Evolutionary conservation across 352 stramenopile species (phyloP), one percentile per base, ranked within the genome.

Genomic region (Phytopythium chamaehyphon): DNA sequence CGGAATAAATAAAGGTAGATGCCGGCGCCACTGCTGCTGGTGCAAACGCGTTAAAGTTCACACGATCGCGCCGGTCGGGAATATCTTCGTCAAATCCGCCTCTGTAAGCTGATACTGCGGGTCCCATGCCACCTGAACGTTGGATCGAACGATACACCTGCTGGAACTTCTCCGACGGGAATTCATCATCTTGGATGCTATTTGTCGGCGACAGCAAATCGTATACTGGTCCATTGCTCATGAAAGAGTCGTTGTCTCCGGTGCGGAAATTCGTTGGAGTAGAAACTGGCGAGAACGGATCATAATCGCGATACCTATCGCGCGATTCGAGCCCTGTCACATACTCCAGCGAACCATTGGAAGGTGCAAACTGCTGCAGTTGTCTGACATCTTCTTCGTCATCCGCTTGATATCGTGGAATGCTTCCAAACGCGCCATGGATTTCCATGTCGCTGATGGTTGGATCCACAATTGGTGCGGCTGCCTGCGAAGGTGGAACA

Each of bases 1-100:
- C 66, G 0, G 76, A 71, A 54, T 87, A 92, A 24, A 68, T 57
- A 62, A 92, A 90, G 11, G 57, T 62, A 21, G 73, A 80, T 10
- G 14, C 24, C n/a, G 73, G 71, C 18, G 55, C 71, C 1, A 93
- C 72, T 24, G 64, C 73, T 1, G 77, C 71, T 11, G 83, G 80
- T 1, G 80, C 79, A 56, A 86, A 93, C 15, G 80, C 74, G 51
- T 70, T 84, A 33, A 93, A 93, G 47, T 89, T 82, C 3, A 93
- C 83, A 9, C 81, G 80, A 55, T 93, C 83, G 11, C 78, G 71
- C 19, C 54, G 51, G 40, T 61, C 53, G 40, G 66, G 48, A 9
- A 36, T 22, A 23, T 53, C 47, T 21, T 53, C 47, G 1, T 44
- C 35, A 36, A 53, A 53, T 6, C 47, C 33, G 9, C 31, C 21